Evolutionary conservation across 2,329 filamentous ascomycete genomes (phyloP).

Genomic region (Aspergillus neoniger): DNA sequence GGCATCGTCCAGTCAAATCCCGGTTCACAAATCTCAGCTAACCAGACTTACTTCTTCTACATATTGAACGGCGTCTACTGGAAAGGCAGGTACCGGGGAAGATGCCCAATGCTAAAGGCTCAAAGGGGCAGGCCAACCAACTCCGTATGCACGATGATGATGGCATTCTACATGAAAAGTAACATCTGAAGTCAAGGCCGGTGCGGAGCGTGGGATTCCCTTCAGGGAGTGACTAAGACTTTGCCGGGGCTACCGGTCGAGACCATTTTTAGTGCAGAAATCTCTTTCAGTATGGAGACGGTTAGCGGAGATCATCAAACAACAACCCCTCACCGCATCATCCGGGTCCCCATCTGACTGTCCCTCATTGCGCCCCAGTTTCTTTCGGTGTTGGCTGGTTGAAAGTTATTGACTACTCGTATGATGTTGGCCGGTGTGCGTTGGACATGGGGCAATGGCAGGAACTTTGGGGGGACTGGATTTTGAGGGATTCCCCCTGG

Average conservation of each 20-base stretch:
- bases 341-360: neutral
- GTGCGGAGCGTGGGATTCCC: too few species aligned
- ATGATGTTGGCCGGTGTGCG: neutral
- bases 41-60: neutral
- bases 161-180: constrained; percentile 2
- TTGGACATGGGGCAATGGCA: neutral
- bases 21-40: neutral
- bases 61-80: neutral
- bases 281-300: neutral
- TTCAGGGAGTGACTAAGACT: neutral
- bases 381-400: neutral
- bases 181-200: neutral
- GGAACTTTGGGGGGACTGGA: neutral
- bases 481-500: neutral
- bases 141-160: neutral
- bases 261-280: neutral
- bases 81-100: neutral
- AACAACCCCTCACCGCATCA: neutral
- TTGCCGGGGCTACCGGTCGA: neutral
- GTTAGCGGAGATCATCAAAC: constrained; percentile 5
- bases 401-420: neutral
- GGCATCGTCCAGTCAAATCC: neutral
- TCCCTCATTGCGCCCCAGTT: neutral
- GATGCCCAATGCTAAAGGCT: neutral
- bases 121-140: neutral